Percentiles rank a stretch among this genome's conserved stretches.
Evolutionary conservation across 805 yeast species (phyloP).

Genomic region (Ogataea trehaloabstinens): DNA sequence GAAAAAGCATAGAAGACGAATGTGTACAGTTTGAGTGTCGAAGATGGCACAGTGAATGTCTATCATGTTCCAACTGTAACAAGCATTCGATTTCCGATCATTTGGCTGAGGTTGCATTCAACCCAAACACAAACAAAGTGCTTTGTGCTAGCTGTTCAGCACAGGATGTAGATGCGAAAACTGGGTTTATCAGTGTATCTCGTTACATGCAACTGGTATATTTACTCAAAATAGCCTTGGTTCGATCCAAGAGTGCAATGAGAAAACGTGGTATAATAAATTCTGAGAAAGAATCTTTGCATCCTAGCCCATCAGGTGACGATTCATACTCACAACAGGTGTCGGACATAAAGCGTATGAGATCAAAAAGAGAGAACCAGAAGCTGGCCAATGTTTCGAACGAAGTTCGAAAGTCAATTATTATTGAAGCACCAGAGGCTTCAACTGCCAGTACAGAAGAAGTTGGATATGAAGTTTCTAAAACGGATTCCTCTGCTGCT

Average conservation of each 20-base stretch:
- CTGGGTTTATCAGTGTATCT: slow-evolving; percentile 62
- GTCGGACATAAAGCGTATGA: slow-evolving; percentile 66
- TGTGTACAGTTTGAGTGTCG: slow-evolving; percentile 60
- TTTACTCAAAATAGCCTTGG: slow-evolving; percentile 78
- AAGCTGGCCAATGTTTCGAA: slow-evolving; percentile 51
- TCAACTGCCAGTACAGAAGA: slow-evolving; percentile 33
- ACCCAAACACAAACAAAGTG: slow-evolving; percentile 35
- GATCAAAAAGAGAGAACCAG: slow-evolving; percentile 70
- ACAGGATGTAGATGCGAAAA: slow-evolving; percentile 44
- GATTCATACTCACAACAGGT: slow-evolving; percentile 67
- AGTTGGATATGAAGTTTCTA: slow-evolving; percentile 15
- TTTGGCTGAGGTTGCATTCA: slow-evolving; percentile 46
- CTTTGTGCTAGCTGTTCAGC: slow-evolving; percentile 65
- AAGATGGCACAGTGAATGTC: slow-evolving; percentile 84
- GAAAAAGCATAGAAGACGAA: slow-evolving; percentile 77
- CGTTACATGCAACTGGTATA: slow-evolving; percentile 72
- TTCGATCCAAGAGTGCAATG: slow-evolving; percentile 68
- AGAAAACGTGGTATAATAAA: slow-evolving; percentile 23
- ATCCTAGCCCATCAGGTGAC: slow-evolving; percentile 18
- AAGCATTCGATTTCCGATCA: slow-evolving; percentile 37
- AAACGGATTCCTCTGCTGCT: slow-evolving; percentile 1
- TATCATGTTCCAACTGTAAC: slow-evolving; percentile 61
- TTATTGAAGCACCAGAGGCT: slow-evolving; percentile 62
- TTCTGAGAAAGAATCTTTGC: neutral
- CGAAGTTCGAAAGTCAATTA: slow-evolving; percentile 60